These are phyloP conservation scores for Epithemia pelagica DNA, from an alignment of 108 stramenopile species.

Conservation along the genomic window DNA sequence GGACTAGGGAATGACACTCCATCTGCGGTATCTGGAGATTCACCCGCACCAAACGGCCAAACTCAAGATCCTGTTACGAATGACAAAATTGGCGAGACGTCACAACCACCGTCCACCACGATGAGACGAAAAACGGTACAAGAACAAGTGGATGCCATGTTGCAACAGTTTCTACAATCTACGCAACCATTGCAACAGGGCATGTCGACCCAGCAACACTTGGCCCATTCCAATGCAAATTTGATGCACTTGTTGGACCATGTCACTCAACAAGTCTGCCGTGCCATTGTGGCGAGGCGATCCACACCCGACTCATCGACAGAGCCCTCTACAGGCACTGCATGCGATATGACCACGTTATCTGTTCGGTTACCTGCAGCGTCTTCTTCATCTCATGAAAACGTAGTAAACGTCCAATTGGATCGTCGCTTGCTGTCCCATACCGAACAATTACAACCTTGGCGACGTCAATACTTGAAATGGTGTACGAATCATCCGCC, in stretches of 20 bases:
- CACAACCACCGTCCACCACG: background rate
- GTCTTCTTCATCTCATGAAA: background rate
- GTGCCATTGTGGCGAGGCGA: constrained; percentile 31
- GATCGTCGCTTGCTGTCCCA: background rate
- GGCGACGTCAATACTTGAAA: constrained; percentile 53
- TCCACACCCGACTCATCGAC: constrained; percentile 7
- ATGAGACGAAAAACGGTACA: constrained; percentile 27
- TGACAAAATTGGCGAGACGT: background rate
- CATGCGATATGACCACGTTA: too few relatives aligned
- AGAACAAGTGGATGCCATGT: constrained; percentile 62
- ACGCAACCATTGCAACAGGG: constrained; percentile 55
- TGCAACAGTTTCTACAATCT: constrained; percentile 47
- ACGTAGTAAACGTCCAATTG: background rate
- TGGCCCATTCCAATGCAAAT: constrained; percentile 23
- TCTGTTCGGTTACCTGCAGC: background rate
- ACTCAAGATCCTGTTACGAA: background rate
- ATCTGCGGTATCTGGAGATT: too few relatives aligned
- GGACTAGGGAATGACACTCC: constrained; percentile 13
- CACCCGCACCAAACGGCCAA: constrained; percentile 4
- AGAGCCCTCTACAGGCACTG: too few relatives aligned
- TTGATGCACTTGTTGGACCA: constrained; percentile 36
- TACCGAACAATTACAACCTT: constrained; percentile 28
- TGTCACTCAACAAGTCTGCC: constrained; percentile 41
- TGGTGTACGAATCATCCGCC: constrained; percentile 54
- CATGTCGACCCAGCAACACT: constrained; percentile 51